Base-by-base conservation (phyloP, 352 stramenopile species). In the Phytopythium aichiense region DNA sequence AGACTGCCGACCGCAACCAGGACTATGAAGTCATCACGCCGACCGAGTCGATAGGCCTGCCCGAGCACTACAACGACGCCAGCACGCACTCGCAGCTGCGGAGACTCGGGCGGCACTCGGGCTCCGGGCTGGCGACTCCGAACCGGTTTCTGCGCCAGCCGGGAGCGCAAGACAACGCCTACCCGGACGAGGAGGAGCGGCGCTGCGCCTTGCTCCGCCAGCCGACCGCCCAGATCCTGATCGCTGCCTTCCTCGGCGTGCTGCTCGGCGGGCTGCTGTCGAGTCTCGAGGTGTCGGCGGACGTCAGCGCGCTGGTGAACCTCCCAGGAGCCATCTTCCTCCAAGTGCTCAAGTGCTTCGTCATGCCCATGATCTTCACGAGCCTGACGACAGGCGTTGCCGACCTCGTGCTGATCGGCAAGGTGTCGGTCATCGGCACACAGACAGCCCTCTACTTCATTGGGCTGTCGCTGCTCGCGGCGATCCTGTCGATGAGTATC, bases 301-400 rank as follows among this genome's bases (percentile, higher is more conserved):
- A 67, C 49, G 52, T 71, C 12, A 72, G 52, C 23, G 51, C 60
- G 6, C 54, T 73, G 22, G 66, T 76, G 12, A 68, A 68, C 38
- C 42, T 79, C 1, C 65, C 68, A 2, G 71, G 71, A 20, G 65
- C 68, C 22, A 59, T 79, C 22, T 79, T 76, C 42, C 46, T 79
- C 30, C 59, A 64, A 7, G 42, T 69, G 54, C 65, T 79, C 60
- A 73, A 76, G 52, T 75, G 64, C 28, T 69, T 79, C 42, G 71
- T 76, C 13, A 68, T 79, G 9, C 62, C 62, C n/a, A 63, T 68
- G 56, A 54, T 68, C 38, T 64, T 68, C 25, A 58, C 48, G 13
- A 64, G 50, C 51, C 30, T 68, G 35, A 25, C 50, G 4, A 60
- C 58, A 3, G 57, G 56, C 33, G 49, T 68, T 8, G 58, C 50